Percentiles rank a stretch among this genome's conserved stretches.
phyloP scores from a whole-genome alignment of 73 alveolate species.

The Paramecium sonneborni region DNA sequence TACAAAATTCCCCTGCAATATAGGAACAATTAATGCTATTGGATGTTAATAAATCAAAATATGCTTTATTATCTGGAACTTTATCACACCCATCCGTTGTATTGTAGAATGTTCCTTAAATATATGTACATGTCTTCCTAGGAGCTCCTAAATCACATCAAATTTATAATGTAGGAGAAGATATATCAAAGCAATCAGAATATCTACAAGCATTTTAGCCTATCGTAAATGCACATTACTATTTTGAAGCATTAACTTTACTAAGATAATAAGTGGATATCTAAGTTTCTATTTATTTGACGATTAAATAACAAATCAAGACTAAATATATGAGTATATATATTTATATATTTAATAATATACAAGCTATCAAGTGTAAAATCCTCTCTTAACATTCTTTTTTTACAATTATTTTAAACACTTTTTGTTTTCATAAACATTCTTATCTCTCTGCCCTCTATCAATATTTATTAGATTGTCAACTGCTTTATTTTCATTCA shows the following conservation, averaged over 20 bases:
- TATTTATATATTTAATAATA: too few species aligned
- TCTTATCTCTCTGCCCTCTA: too few species aligned
- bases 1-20: not conserved
- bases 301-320: too few species aligned
- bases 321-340: too few species aligned
- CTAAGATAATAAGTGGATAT: not conserved
- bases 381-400: too few species aligned
- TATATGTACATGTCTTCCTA: not conserved
- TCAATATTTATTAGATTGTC: too few species aligned
- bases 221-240: not conserved
- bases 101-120: not conserved
- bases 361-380: too few species aligned
- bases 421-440: too few species aligned
- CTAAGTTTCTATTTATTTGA: too few species aligned
- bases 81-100: not conserved
- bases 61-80: not conserved
- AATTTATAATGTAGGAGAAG: not conserved
- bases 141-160: not conserved
- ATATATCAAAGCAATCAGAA: not conserved
- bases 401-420: too few species aligned
- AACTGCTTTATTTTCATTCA: too few species aligned
- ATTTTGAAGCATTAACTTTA: not conserved
- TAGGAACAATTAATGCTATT: not conserved
- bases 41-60: not conserved
- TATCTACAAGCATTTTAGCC: not conserved